Evolutionary conservation across 768 basidiomycete genomes (phyloP).

Genomic region (Chlorophyllum brunneum): DNA sequence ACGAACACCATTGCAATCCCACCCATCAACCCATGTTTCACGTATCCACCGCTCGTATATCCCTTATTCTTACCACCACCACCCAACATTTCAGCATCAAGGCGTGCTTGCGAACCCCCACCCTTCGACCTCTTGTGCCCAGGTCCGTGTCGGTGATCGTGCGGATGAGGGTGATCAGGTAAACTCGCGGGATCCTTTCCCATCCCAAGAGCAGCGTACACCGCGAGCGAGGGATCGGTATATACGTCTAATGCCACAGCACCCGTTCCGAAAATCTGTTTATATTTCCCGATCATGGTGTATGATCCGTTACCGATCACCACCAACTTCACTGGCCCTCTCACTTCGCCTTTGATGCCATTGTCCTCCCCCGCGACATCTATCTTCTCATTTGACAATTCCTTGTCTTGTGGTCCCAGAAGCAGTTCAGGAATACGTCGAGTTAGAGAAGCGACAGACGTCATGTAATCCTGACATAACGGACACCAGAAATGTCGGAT

Average conservation of each 20-base stretch:
- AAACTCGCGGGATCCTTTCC: slow-evolving; percentile 13
- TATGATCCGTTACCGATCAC: slow-evolving; percentile 79
- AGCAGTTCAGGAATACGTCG: slow-evolving; percentile 22
- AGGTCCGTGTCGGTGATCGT: background rate
- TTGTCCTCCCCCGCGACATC: slow-evolving; percentile 13
- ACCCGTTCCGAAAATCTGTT: slow-evolving; percentile 62
- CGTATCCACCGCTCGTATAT: slow-evolving; percentile 40
- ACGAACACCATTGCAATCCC: slow-evolving; percentile 74
- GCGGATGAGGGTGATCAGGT: background rate
- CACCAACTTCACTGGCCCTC: slow-evolving; percentile 50
- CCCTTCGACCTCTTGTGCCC: slow-evolving; percentile 10
- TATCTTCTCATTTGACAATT: slow-evolving; percentile 17
- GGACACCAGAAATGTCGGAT: slow-evolving; percentile 91
- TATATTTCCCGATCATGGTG: slow-evolving; percentile 73
- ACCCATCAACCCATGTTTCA: slow-evolving; percentile 59
- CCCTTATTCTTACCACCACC: slow-evolving; percentile 7
- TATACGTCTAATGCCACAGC: slow-evolving; percentile 61
- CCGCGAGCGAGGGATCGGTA: slow-evolving; percentile 66
- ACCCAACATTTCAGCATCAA: slow-evolving; percentile 4
- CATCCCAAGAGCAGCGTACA: slow-evolving; percentile 73
- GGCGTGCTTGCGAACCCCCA: background rate
- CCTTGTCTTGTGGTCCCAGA: slow-evolving; percentile 29
- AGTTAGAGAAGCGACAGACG: slow-evolving; percentile 48
- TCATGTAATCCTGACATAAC: slow-evolving; percentile 84
- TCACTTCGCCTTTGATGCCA: background rate